Percentiles rank a stretch among this genome's conserved stretches.
phyloP scores from a whole-genome alignment of 495 filamentous ascomycete genomes.

The Corynascus novoguineensis region DNA sequence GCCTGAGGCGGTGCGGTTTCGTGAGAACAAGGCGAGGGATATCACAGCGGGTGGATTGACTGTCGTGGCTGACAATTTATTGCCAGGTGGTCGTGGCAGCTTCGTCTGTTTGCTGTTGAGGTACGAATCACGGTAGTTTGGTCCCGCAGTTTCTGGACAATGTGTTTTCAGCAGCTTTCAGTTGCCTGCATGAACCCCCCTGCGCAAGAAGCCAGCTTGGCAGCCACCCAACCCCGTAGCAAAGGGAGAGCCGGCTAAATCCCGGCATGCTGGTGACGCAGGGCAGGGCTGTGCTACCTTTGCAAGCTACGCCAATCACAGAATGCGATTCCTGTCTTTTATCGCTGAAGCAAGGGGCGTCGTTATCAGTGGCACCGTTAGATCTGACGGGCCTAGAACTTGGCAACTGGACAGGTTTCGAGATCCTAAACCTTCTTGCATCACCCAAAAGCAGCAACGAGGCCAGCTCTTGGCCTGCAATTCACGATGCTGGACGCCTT shows the following conservation, averaged over 20 bases:
- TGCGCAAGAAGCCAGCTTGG: constrained; percentile 2
- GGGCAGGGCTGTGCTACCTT: not conserved
- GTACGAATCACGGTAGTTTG: constrained; percentile 5
- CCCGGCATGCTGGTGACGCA: constrained; percentile 8
- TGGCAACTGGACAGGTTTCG: not conserved
- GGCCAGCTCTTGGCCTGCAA: not conserved
- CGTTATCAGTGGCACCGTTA: constrained; percentile 4
- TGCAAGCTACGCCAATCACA: constrained; percentile 14
- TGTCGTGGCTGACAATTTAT: not conserved
- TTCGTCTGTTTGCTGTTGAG: not conserved
- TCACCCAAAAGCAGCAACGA: not conserved
- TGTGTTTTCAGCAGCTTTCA: constrained; percentile 34
- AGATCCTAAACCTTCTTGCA: not conserved
- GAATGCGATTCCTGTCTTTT: constrained; percentile 15
- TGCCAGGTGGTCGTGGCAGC: not conserved
- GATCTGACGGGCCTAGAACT: not conserved
- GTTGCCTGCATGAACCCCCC: constrained; percentile 25
- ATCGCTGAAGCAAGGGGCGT: not conserved
- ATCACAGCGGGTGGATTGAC: not conserved
- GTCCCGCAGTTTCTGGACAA: constrained; percentile 27
- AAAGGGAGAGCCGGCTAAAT: constrained; percentile 24
- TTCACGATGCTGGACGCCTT: constrained; percentile 83
- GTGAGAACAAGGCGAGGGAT: not conserved
- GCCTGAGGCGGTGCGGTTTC: not conserved
- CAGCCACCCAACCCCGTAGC: no score